Evolutionary conservation across 345 rosid species (phyloP).

Genomic region (Melastoma malabathricum): DNA sequence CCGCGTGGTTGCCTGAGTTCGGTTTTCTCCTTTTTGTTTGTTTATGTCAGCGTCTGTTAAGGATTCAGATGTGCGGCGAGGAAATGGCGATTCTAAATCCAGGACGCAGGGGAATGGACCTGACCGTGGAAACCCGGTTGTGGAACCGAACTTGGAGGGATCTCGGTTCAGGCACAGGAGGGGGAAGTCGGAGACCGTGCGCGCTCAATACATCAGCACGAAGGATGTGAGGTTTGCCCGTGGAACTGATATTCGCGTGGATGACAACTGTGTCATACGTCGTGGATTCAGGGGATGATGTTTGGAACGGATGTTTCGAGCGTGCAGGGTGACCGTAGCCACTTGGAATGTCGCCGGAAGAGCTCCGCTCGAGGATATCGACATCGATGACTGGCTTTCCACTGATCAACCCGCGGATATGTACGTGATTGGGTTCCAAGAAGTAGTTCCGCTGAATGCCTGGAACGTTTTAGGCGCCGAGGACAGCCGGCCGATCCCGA

Average conservation of each 20-base stretch:
- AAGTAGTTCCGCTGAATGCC: conserved; percentile 92
- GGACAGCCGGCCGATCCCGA: conserved; percentile 67
- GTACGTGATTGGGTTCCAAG: conserved; percentile 89
- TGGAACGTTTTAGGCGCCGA: conserved; percentile 95
- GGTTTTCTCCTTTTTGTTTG: conserved; percentile 6
- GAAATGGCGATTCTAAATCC: conserved; percentile 12
- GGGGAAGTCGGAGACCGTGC: conserved; percentile 92
- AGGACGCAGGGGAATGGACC: conserved; percentile 16
- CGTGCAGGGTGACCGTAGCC: conserved; percentile 58
- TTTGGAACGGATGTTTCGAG: conserved; percentile 2
- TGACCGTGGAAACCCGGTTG: conserved; percentile 16
- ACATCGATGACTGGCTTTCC: conserved; percentile 82
- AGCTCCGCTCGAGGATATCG: conserved; percentile 56
- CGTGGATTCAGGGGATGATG: conserved; percentile 2
- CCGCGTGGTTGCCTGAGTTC: neutral
- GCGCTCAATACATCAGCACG: conserved; percentile 75
- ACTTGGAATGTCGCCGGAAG: conserved; percentile 99
- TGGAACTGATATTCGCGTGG: conserved; percentile 1
- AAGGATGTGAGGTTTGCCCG: conserved; percentile 77
- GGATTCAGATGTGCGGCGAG: conserved; percentile 19
- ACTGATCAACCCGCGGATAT: conserved; percentile 73
- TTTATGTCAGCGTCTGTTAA: conserved; percentile 32
- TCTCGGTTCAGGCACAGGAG: conserved; percentile 54
- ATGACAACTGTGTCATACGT: neutral
- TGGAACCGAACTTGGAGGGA: conserved; percentile 39